A percentile compares a stretch with the other conserved stretches of the same genome.
phyloP scores from a whole-genome alignment of 2,329 filamentous ascomycete genomes.

The Dactylellina leptospora region DNA sequence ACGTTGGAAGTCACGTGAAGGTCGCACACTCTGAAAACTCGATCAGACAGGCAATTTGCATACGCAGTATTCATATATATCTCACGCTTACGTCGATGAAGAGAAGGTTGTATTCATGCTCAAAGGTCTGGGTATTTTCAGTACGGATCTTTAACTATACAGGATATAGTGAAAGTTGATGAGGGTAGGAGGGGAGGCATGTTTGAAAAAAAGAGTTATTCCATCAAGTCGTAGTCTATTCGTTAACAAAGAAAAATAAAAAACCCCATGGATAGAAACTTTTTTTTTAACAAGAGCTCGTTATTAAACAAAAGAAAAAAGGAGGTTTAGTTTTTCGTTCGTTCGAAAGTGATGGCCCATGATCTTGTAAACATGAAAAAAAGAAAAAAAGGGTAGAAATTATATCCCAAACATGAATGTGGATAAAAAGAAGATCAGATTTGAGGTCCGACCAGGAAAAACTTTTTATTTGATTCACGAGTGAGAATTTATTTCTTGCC shows the following conservation, averaged over 20 bases:
- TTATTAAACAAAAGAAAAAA: slow-evolving; percentile 35
- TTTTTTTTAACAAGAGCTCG: slow-evolving; percentile 26
- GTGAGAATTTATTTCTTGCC: slow-evolving; percentile 59
- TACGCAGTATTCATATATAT: background rate
- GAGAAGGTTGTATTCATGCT: slow-evolving; percentile 27
- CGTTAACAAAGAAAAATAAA: slow-evolving; percentile 44
- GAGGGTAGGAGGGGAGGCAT: background rate
- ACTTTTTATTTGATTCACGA: slow-evolving; percentile 45
- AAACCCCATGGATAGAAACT: slow-evolving; percentile 41
- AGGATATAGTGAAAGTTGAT: slow-evolving; percentile 25
- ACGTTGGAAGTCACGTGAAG: slow-evolving; percentile 31
- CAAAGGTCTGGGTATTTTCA: slow-evolving; percentile 45
- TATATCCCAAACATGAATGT: slow-evolving; percentile 32
- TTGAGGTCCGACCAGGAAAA: slow-evolving; percentile 9
- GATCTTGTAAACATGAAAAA: slow-evolving; percentile 51
- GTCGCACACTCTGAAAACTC: background rate
- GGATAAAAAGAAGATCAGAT: slow-evolving; percentile 29
- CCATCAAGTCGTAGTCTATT: slow-evolving; percentile 52
- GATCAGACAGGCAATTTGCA: background rate
- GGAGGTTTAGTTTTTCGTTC: slow-evolving; percentile 10
- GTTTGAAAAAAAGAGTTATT: slow-evolving; percentile 29
- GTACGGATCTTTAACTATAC: slow-evolving; percentile 44
- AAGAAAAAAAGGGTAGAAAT: slow-evolving; percentile 35
- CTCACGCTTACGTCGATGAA: background rate
- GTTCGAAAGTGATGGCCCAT: slow-evolving; percentile 29